Evolutionary conservation across 2,329 filamentous ascomycete genomes (phyloP).

Genomic region (Pseudogymnoascus sp.): DNA sequence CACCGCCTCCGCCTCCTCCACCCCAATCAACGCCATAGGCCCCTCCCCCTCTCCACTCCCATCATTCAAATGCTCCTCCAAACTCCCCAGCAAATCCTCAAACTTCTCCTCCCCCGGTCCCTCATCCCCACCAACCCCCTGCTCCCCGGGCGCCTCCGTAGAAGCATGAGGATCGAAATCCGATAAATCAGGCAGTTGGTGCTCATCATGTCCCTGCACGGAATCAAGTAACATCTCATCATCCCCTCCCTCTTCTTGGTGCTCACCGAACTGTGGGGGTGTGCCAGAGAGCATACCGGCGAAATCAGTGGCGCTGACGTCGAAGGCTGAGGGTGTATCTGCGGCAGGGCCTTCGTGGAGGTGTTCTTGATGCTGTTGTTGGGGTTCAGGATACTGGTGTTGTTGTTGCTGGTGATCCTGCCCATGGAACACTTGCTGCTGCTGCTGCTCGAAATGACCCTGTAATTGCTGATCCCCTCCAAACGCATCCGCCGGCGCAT

Average conservation of each 20-base stretch:
- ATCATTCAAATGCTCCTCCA: conserved; percentile 38
- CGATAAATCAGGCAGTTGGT: not conserved
- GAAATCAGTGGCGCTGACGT: not conserved
- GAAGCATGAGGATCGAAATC: not conserved
- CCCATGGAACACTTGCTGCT: not conserved
- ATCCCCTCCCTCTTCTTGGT: not conserved
- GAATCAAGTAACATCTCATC: not conserved
- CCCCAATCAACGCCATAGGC: not conserved
- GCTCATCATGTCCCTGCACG: not conserved
- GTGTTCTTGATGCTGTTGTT: not conserved
- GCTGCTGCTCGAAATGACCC: not conserved
- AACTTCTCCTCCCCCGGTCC: conserved; percentile 15
- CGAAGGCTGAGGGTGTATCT: not conserved
- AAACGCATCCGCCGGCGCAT: not conserved
- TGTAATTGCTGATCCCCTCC: not conserved
- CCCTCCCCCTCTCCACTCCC: not conserved
- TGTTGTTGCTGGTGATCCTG: not conserved
- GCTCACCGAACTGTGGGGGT: not conserved
- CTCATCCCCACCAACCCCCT: not conserved
- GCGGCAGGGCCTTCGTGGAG: not conserved
- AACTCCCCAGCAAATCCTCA: conserved; percentile 41
- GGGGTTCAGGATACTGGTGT: not conserved
- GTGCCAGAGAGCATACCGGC: not conserved
- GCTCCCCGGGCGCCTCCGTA: not conserved
- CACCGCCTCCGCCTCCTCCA: not conserved